Conservation (phyloP, 768 basidiomycete genomes). For the Leccinum aurantiacum region DNA sequence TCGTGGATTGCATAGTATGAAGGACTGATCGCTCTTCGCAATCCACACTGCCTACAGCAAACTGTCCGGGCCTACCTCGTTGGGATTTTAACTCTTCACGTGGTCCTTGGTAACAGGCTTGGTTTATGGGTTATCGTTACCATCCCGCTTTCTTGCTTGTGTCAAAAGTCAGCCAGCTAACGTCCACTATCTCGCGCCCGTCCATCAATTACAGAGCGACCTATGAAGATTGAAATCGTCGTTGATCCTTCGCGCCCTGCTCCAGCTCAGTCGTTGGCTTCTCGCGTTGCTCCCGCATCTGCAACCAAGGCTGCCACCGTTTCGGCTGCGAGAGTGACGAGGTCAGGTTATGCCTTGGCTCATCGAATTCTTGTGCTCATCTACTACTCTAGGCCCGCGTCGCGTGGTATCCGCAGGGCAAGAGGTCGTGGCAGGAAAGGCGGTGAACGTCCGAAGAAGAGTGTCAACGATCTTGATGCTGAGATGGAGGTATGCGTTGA, state of each 20-base stretch:
- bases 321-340: slow-evolving; percentile 29
- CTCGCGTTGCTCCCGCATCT: slow-evolving; percentile 79
- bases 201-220: slow-evolving; percentile 68
- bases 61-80: slow-evolving; percentile 25
- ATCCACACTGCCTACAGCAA: slow-evolving; percentile 26
- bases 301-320: slow-evolving; percentile 29
- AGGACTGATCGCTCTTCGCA: slow-evolving; percentile 32
- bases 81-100: slow-evolving; percentile 21
- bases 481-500: slow-evolving; percentile 85
- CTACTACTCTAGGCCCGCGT: slow-evolving; percentile 27
- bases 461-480: slow-evolving; percentile 88
- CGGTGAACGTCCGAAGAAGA: slow-evolving; percentile 67
- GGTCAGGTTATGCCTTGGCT: slow-evolving; percentile 31
- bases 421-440: slow-evolving; percentile 46
- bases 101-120: slow-evolving; percentile 25
- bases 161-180: slow-evolving; percentile 36
- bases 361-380: slow-evolving; percentile 1
- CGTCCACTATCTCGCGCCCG: slow-evolving; percentile 35
- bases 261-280: slow-evolving; percentile 62
- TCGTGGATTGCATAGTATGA: slow-evolving; percentile 16
- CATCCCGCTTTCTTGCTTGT: slow-evolving; percentile 39
- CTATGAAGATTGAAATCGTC: slow-evolving; percentile 98
- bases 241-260: slow-evolving; percentile 77
- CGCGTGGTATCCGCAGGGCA: slow-evolving; percentile 47
- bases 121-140: slow-evolving; percentile 35